These are phyloP conservation scores for Coelastrella sp. DNA, from an alignment of 139 green algal species.

Conservation along the genomic window DNA sequence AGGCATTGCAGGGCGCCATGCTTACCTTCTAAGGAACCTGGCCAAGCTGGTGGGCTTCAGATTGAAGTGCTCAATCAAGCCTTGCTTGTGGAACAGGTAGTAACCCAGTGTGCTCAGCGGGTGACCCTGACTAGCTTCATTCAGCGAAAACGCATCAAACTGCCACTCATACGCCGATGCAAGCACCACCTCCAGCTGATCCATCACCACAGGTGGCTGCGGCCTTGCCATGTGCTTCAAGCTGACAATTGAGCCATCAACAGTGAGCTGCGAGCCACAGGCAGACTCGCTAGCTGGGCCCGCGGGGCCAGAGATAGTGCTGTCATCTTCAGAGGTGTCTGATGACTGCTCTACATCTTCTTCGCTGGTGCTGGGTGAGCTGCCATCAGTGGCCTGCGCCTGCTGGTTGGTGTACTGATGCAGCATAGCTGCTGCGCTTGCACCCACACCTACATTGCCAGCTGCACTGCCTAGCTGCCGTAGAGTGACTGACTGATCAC, in stretches of 20 bases:
- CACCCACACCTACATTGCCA: background rate
- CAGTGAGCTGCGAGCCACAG: background rate
- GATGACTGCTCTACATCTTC: background rate
- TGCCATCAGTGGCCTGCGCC: background rate
- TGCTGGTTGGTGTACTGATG: background rate
- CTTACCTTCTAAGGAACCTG: constrained; percentile 31
- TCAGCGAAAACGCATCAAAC: constrained; percentile 73
- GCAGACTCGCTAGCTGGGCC: background rate
- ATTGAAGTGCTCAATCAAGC: constrained; percentile 63
- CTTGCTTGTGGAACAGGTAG: constrained; percentile 62
- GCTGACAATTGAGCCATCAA: background rate
- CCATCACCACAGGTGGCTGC: constrained; percentile 18
- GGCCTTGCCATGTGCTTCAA: background rate
- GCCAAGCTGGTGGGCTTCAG: constrained; percentile 54
- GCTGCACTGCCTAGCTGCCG: background rate
- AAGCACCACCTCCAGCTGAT: constrained; percentile 54
- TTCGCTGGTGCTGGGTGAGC: background rate
- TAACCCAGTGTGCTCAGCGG: constrained; percentile 62
- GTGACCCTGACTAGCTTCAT: constrained; percentile 58
- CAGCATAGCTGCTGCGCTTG: constrained; percentile 9
- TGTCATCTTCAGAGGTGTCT: constrained; percentile 9
- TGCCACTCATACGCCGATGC: constrained; percentile 68
- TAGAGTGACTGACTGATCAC: background rate
- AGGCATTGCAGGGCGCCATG: no score
- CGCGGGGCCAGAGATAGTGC: background rate